A percentile compares a stretch with the other conserved stretches of the same genome.
These are phyloP conservation scores for Aspergillus persii DNA, from an alignment of 2,329 filamentous ascomycete genomes.

Conservation along the genomic window DNA sequence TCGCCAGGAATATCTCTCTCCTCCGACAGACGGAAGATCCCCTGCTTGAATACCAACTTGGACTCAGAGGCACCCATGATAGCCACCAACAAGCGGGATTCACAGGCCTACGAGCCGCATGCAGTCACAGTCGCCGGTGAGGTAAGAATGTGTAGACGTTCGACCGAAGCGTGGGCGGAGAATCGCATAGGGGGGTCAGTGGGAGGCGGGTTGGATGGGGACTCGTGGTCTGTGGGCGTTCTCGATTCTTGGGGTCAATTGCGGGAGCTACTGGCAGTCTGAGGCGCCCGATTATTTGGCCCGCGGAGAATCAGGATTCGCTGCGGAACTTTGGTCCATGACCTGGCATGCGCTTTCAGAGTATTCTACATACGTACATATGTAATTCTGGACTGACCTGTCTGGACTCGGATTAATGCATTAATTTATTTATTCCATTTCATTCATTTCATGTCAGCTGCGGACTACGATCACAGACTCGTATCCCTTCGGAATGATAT, in stretches of 20 bases:
- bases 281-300: neutral
- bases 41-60: slow-evolving; percentile 97
- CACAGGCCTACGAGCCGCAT: slow-evolving; percentile 26
- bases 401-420: neutral
- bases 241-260: slow-evolving; percentile 13
- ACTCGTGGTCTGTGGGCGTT: slow-evolving; percentile 21
- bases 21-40: slow-evolving; percentile 94
- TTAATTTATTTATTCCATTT: too few relatives aligned
- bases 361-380: too few relatives aligned
- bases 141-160: neutral
- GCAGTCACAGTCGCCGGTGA: slow-evolving; percentile 10
- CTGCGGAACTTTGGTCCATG: neutral
- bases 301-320: too few relatives aligned
- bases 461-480: neutral
- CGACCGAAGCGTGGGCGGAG: neutral
- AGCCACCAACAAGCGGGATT: slow-evolving; percentile 24
- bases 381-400: neutral
- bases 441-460: neutral
- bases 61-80: slow-evolving; percentile 96
- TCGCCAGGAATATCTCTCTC: slow-evolving; percentile 82
- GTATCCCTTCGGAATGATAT: neutral
- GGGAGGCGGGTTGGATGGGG: neutral
- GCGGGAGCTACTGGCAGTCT: slow-evolving; percentile 14
- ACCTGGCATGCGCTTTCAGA: neutral
- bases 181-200: neutral